A percentile compares a stretch with the other conserved stretches of the same genome.
phyloP scores from a whole-genome alignment of 495 filamentous ascomycete genomes.

The Astrocystis sublimbata region DNA sequence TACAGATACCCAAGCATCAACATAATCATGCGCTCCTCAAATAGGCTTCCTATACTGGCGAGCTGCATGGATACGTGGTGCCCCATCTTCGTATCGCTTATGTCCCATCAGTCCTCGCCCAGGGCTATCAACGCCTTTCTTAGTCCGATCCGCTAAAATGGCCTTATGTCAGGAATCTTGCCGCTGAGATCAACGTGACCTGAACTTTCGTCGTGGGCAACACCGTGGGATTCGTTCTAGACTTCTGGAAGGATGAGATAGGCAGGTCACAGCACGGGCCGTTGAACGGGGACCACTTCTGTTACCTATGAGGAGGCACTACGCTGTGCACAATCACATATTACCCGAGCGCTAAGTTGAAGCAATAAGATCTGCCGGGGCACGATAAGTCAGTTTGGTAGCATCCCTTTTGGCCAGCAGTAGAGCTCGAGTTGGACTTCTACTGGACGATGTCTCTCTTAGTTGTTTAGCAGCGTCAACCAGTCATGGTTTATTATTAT shows the following conservation, averaged over 20 bases:
- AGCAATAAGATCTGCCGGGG: not conserved
- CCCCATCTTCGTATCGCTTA: slow-evolving; percentile 16
- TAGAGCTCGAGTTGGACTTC: not conserved
- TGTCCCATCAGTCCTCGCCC: not conserved
- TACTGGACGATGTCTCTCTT: not conserved
- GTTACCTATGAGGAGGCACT: slow-evolving; percentile 10
- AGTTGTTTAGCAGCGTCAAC: not conserved
- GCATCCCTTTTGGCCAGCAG: too few relatives aligned
- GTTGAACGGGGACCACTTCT: not conserved
- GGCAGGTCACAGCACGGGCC: slow-evolving; percentile 9
- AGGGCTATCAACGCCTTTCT: not conserved
- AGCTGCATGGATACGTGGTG: slow-evolving; percentile 20
- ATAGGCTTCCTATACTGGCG: slow-evolving; percentile 6
- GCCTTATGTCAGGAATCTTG: not conserved
- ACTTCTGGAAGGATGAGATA: slow-evolving; percentile 1
- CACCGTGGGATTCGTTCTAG: not conserved
- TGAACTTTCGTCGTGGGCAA: not conserved
- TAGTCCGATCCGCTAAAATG: not conserved
- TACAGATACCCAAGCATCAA: not conserved
- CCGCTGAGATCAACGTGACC: not conserved
- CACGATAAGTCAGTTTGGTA: not conserved
- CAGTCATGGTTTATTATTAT: not conserved
- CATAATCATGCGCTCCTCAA: slow-evolving; percentile 1
- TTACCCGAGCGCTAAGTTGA: slow-evolving; percentile 17
- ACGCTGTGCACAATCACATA: not conserved